Evolutionary conservation across 495 filamentous ascomycete species (phyloP), one percentile per base, ranked within the genome.

Genomic region (Xylaria flabelliformis): DNA sequence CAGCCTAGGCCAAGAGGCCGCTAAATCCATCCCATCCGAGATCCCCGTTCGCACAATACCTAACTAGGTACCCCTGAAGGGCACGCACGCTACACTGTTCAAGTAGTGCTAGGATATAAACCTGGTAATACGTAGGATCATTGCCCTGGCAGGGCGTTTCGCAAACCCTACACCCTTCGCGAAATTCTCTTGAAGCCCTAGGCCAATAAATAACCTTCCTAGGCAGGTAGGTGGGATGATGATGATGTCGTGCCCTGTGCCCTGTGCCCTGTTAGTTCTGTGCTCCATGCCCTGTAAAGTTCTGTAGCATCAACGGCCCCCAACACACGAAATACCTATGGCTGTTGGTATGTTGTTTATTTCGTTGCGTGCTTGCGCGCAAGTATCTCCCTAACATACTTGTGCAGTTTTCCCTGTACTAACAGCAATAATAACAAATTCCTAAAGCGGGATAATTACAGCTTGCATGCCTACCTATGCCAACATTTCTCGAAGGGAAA

Each of bases 11-110:
- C 55, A 59, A 34, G 26, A 29, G 63, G 24, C 19, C 64, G 9
- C 48, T 55, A 56, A 29, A 42, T 56, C 42, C 42, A 34, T 39
- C 26, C 26, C 42, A 65, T 65, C 65, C 50, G 65, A 56, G 42
- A 7, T 56, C 50, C 64, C 65, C 65, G 64, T 46, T 29, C 29
- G 6, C 12, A 55, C 21, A 44, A 50, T 41, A 46, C n/a, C n/a
- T n/a, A n/a, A n/a, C n/a, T n/a, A n/a, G n/a, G n/a, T n/a, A n/a
- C 65, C 65, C 65, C 65, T 56, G 48, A 56, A 67, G 32, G 10
- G 19, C 4, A 17, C 32, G 19, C 4, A 17, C 32, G 12, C 58
- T 39, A n/a, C 58, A 41, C 58, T 12, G 4, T 29, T 21, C 15
- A 56, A 2, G 1, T 24, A 51, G n/a, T 56, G 26, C 34, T 13